These are phyloP conservation scores for Dactylonectria estremocensis DNA, from an alignment of 2,329 filamentous ascomycete species.

Conservation along the genomic window DNA sequence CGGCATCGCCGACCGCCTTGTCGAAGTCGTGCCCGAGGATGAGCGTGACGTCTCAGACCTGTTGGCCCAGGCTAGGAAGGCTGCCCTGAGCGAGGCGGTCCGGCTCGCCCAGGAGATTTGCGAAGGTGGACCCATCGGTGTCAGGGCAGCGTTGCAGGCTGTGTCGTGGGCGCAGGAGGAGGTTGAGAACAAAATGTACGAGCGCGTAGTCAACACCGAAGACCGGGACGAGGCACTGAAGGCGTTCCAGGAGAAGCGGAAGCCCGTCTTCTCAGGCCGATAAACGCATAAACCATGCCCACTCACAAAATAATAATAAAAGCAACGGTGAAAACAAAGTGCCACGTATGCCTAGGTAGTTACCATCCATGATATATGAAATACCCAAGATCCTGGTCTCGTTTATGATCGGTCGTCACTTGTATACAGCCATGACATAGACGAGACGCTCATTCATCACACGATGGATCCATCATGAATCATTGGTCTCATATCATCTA, in stretches of 20 bases:
- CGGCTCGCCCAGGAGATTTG: conserved; percentile 88
- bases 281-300: conserved; percentile 47
- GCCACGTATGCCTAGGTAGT: neutral
- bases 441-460: neutral
- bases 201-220: conserved; percentile 84
- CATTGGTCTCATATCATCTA: conserved; percentile 28
- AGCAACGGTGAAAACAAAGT: conserved; percentile 1
- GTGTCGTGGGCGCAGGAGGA: conserved; percentile 81
- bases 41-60: conserved; percentile 60
- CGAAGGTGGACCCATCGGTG: conserved; percentile 88
- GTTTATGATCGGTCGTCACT: neutral
- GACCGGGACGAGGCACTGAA: conserved; percentile 90
- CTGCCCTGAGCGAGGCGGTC: conserved; percentile 82
- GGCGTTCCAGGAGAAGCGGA: conserved; percentile 82
- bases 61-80: conserved; percentile 72
- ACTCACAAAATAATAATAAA: neutral
- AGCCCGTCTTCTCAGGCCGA: conserved; percentile 70
- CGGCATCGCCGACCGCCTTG: conserved; percentile 90
- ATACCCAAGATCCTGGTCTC: neutral
- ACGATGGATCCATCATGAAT: neutral
- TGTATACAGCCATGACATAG: too few relatives aligned
- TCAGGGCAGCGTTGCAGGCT: conserved; percentile 84
- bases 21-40: conserved; percentile 79
- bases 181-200: conserved; percentile 90
- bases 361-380: neutral